Base-by-base conservation (phyloP, 441 rosid genomes). In the Gossypium lobatum region DNA sequence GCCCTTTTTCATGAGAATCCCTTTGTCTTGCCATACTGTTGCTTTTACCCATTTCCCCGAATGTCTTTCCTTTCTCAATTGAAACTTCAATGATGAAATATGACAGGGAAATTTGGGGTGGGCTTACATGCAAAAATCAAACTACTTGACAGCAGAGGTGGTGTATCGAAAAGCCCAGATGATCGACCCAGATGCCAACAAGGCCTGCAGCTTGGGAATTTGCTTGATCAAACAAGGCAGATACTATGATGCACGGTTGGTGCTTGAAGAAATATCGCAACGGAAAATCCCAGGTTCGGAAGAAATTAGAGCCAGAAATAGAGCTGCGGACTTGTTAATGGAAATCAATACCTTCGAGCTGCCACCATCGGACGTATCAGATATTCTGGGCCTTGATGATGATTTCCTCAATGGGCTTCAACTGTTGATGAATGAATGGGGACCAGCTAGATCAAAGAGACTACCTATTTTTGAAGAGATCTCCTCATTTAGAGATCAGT, bases 61-160 rank as follows among this genome's bases (percentile, higher is more conserved):
- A 28, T 28, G 34, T 28, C 34, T 28, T 28, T 28, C 1, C 25
- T 18, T 52, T 52, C 57, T 52, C 21, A 55, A 20, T 9, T 0
- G n/a, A 20, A 55, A 18, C 61, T 55, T 55, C 61, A 20, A 20
- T 18, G 61, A 3, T 16, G 57, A 1, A 53, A 23, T 55, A 8
- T 11, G n/a, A 16, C 80, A 95, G 97, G 98, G 98, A 1, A 93
- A 95, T 77, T 80, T 95, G 85, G 98, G 96, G 4, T 95, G 99
- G 99, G 98, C 96, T n/a, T 89, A 95, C 77, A 91, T 91, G 95
- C 98, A 91, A 74, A 90, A 93, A 78, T 70, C 87, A 6, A 93
- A 90, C 84, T 91, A 74, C 84, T 31, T 89, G 65, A 85, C 92
- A 1, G 97, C 98, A 1, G 97, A 95, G 83, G 96, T 85, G 0